Evolutionary conservation across 768 basidiomycete species (phyloP), one percentile per base, ranked within the genome.

Genomic region (Termitomyces sp.): DNA sequence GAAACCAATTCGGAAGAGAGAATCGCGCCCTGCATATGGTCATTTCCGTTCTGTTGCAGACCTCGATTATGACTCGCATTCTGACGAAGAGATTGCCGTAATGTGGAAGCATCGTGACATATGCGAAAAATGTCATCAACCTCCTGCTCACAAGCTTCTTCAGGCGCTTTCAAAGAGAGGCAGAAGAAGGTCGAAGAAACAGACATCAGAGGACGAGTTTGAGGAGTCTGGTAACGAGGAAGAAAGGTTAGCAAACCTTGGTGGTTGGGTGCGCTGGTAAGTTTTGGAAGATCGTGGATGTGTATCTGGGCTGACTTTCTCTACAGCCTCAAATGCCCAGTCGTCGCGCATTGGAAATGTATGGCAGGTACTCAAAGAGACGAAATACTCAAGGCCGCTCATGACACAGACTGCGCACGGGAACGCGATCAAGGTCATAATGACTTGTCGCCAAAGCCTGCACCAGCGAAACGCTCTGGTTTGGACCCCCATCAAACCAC

Each of bases 181-280:
- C 14, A 82, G 75, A 51, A 66, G 68, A 10, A 82, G 75, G 55
- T 68, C 70, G 35, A 77, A 73, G 53, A 81, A 72, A 68, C 78
- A 72, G 62, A 75, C 72, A 26, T 73, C 70, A 60, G 77, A 79
- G n/a, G 81, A 80, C 57, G 78, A 82, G 36, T 78, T 80, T 44
- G 87, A 84, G 52, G 77, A 78, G 47, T 75, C 75, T 9, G 83
- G 81, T 20, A 79, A 83, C 33, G 85, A 87, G 46, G 74, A 78
- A 40, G 81, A 83, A 40, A 75, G 72, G 50, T 72, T 84, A 10
- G 72, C 61, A 13, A 68, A 70, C 7, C 72, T 88, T 49, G 92
- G 92, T 13, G 92, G 92, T 30, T 95, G 92, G 92, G 84, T 93
- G 62, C 80, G 84, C 73, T 95, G 92, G 91, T 91, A 69, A 57